Conservation (phyloP, 2,329 filamentous ascomycete genomes). For the Fusarium sp. region DNA sequence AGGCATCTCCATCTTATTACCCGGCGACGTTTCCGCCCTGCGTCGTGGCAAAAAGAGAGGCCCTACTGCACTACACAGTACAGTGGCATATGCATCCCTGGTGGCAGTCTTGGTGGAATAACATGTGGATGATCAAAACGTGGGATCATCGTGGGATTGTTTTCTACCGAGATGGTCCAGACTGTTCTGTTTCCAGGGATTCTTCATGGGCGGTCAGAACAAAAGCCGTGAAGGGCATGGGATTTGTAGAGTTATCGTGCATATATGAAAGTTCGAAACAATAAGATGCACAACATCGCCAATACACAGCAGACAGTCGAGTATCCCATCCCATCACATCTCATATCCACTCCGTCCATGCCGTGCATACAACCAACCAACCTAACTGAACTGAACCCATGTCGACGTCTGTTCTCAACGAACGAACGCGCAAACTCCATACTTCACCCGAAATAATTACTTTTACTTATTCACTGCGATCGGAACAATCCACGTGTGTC, state of each 20-base stretch:
- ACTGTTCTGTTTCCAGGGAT: neutral
- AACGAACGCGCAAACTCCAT: neutral
- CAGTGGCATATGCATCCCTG: neutral
- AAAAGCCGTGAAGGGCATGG: neutral
- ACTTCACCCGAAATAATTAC: neutral
- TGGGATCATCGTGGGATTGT: constrained; percentile 4
- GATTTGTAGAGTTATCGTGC: neutral
- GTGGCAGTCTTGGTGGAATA: neutral
- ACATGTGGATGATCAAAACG: neutral
- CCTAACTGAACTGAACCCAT: constrained; percentile 9
- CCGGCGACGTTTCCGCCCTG: constrained; percentile 25
- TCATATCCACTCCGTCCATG: constrained; percentile 15
- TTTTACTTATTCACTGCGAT: neutral
- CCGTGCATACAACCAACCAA: constrained; percentile 22
- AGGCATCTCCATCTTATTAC: constrained; percentile 8
- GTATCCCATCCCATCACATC: neutral
- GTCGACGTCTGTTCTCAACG: constrained; percentile 18
- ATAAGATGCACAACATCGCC: constrained; percentile 12
- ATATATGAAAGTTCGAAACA: neutral
- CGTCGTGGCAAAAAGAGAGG: neutral
- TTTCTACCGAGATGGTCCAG: constrained; percentile 9
- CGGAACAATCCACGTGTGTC: neutral
- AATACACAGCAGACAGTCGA: neutral
- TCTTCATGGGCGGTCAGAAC: neutral
- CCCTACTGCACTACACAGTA: too few relatives aligned